phyloP scores from a whole-genome alignment of 108 stramenopile species.

The Pelagomonas calceolata region DNA sequence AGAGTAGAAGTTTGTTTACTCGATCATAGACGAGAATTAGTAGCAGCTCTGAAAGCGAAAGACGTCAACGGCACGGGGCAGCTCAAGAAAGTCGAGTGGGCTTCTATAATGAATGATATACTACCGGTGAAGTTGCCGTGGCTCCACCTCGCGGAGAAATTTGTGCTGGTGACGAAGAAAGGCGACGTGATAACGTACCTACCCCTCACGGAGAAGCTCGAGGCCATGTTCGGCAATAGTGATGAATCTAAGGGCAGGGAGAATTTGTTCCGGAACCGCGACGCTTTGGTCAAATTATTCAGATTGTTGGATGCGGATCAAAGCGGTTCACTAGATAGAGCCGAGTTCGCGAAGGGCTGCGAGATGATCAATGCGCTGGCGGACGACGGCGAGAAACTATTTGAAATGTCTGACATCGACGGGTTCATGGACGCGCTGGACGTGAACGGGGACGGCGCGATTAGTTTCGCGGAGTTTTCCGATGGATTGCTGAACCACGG shows the following conservation, averaged over 20 bases:
- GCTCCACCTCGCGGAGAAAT: not conserved
- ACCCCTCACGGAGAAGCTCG: not conserved
- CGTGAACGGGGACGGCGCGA: conserved; percentile 31
- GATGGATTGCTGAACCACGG: conserved; percentile 29
- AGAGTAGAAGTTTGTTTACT: not conserved
- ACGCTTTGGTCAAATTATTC: conserved; percentile 4
- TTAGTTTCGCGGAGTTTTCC: conserved; percentile 39
- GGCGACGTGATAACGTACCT: not conserved
- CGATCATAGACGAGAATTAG: not conserved
- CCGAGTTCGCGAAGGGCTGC: conserved; percentile 18
- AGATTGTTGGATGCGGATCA: conserved; percentile 5
- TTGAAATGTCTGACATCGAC: conserved; percentile 34
- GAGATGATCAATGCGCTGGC: not conserved
- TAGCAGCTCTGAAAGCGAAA: not conserved
- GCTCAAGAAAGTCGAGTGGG: not conserved
- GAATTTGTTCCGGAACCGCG: not conserved
- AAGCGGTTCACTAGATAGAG: conserved; percentile 3
- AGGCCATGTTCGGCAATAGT: not conserved
- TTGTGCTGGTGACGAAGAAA: not conserved
- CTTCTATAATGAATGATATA: not conserved
- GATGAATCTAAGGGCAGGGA: not conserved
- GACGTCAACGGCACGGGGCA: not conserved
- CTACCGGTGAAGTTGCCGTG: not conserved
- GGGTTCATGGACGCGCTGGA: conserved; percentile 33
- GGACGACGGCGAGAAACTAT: not conserved